Conservation (phyloP, 768 basidiomycete species). For the Cystobasidium onofrii region DNA sequence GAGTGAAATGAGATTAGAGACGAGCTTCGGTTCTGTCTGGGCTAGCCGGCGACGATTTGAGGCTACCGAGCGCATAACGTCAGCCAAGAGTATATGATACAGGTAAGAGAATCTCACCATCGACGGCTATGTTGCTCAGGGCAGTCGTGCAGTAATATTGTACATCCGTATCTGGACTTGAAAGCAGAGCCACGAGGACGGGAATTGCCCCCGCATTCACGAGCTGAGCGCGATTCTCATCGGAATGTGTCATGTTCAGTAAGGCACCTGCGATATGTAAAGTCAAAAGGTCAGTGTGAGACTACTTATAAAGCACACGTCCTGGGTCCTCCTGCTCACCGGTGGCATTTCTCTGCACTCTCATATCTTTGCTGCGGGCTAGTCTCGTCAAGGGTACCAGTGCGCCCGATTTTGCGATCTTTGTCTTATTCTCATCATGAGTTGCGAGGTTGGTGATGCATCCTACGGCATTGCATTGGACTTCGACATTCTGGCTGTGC, state of each 20-base stretch:
- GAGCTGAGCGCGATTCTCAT: conserved; percentile 96
- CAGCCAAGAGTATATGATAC: no score
- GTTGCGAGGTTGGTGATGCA: conserved; percentile 98
- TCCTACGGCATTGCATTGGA: conserved; percentile 98
- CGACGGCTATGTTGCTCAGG: conserved; percentile 94
- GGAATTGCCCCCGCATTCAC: conserved; percentile 98
- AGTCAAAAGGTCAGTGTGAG: no score
- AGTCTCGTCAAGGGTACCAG: conserved; percentile 90
- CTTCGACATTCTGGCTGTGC: conserved; percentile 97
- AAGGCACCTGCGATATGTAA: conserved; percentile 73
- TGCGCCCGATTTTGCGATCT: conserved; percentile 99
- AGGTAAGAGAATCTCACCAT: conserved; percentile 53
- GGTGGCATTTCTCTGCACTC: conserved; percentile 96
- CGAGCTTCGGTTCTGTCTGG: conserved; percentile 85
- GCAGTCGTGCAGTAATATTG: conserved; percentile 99
- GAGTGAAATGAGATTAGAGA: conserved; percentile 79
- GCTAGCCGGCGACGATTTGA: conserved; percentile 89
- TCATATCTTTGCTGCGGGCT: conserved; percentile 96
- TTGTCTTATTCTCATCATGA: conserved; percentile 99
- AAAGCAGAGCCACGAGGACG: conserved; percentile 79
- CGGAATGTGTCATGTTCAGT: conserved; percentile 96
- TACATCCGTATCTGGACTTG: conserved; percentile 96
- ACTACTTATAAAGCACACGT: background rate
- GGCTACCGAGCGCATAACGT: conserved; percentile 47
- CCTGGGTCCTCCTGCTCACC: background rate